Conservation (phyloP, 2,329 filamentous ascomycete genomes). For the Monosporascus cannonballus region DNA sequence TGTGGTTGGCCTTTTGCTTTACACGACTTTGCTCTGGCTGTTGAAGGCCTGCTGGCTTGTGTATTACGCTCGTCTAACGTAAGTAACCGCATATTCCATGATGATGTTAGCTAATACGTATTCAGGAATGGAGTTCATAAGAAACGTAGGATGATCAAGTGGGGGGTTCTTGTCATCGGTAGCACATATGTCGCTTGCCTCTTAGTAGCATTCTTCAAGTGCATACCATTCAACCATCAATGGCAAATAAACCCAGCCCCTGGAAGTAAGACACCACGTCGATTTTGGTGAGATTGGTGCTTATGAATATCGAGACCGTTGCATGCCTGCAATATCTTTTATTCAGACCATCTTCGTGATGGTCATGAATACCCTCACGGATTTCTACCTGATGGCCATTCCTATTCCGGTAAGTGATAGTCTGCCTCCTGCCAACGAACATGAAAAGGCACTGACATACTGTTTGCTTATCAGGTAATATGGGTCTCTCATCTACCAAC, state of each 20-base stretch:
- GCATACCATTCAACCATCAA: constrained; percentile 36
- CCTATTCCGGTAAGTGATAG: constrained; percentile 33
- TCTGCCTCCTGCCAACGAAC: not conserved
- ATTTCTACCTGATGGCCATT: constrained; percentile 44
- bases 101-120: too few species aligned
- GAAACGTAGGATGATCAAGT: constrained; percentile 30
- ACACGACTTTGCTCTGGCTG: constrained; percentile 19
- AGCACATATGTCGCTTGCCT: constrained; percentile 38
- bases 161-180: constrained; percentile 35
- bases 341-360: constrained; percentile 41
- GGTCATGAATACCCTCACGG: constrained; percentile 39
- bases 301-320: constrained; percentile 21
- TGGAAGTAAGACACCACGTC: constrained; percentile 31
- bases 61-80: constrained; percentile 21
- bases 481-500: constrained; percentile 37
- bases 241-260: constrained; percentile 46
- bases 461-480: constrained; percentile 26
- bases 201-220: constrained; percentile 38
- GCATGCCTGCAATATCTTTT: constrained; percentile 39
- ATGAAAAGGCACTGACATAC: not conserved
- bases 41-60: constrained; percentile 20
- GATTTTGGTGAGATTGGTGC: too few species aligned
- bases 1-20: constrained; percentile 17
- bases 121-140: constrained; percentile 33
- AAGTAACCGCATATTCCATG: not conserved